These are phyloP conservation scores for Rugonectria rugulosa DNA, from an alignment of 2,329 filamentous ascomycete species.

Conservation along the genomic window DNA sequence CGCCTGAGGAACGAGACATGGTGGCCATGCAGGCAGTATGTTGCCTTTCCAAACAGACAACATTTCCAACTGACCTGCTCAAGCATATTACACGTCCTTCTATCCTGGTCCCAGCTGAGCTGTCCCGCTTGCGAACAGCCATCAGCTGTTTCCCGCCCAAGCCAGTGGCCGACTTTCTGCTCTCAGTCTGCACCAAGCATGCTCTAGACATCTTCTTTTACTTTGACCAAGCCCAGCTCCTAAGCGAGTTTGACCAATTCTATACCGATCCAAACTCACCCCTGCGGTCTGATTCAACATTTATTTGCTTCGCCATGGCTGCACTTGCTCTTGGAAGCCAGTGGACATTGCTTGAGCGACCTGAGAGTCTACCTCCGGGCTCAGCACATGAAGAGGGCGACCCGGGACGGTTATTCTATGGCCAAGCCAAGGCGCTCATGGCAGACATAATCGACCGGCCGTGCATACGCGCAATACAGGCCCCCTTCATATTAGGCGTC, in stretches of 20 bases:
- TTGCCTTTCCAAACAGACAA: too few relatives aligned
- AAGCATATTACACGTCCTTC: constrained; percentile 24
- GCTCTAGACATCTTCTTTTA: constrained; percentile 41
- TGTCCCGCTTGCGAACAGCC: constrained; percentile 30
- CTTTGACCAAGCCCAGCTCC: constrained; percentile 39
- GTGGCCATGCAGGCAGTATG: constrained; percentile 30
- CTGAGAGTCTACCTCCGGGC: constrained; percentile 15
- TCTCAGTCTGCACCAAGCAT: constrained; percentile 40
- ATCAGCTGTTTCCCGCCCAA: constrained; percentile 37
- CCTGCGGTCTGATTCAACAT: constrained; percentile 33
- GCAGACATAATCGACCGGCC: constrained; percentile 45
- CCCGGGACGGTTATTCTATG: constrained; percentile 42
- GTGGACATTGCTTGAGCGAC: constrained; percentile 42
- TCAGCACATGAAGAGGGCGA: constrained; percentile 26
- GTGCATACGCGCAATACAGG: constrained; percentile 43
- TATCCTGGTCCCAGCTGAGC: constrained; percentile 24
- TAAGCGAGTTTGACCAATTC: constrained; percentile 35
- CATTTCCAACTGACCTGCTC: too few relatives aligned
- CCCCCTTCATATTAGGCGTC: constrained; percentile 43
- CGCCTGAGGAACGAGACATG: constrained; percentile 29
- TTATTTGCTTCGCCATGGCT: constrained; percentile 38
- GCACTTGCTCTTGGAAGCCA: constrained; percentile 44
- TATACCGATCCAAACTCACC: constrained; percentile 31
- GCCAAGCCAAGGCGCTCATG: constrained; percentile 40
- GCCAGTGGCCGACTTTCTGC: constrained; percentile 39